Evolutionary conservation across 2,329 filamentous ascomycete genomes (phyloP), one percentile per base, ranked within the genome.

Genomic region (Alternaria ethzedia): DNA sequence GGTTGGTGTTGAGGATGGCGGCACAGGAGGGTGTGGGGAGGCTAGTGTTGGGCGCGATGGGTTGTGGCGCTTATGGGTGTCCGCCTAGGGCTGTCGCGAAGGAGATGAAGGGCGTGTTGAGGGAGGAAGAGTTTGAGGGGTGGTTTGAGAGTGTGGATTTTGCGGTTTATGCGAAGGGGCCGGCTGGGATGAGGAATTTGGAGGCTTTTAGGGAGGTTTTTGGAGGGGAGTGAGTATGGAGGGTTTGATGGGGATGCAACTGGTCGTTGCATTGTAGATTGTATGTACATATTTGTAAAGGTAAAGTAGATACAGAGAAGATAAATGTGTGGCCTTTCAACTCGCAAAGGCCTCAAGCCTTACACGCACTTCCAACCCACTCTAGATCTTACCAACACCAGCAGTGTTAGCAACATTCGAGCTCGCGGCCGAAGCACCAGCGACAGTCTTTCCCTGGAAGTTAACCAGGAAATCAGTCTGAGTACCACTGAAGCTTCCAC

Each of bases 31-130:
- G 68, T 0, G 61, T 71, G 5, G 72, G 59, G 11, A 72, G 41
- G 26, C 32, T 74, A 30, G 70, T 74, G 23, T 57, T 74, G 2
- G 71, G 71, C 1, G 70, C 70, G 1, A 74, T 74, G 68, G 70
- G 71, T 2, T 74, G 71, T 51, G 71, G 70, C 2, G 69, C 71
- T 15, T 74, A 71, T 55, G 41, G 60, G 6, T 74, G 69, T 50
- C 71, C 69, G n/a, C 66, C 69, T 6, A 44, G 17, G 17, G 59
- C 45, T 10, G 69, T 73, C 11, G 69, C 71, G 5, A 30, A 49
- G 20, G 59, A 49, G 66, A 71, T 74, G 69, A 74, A 68, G 51
- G 46, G 3, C 2, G 63, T 49, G 2, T 43, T 74, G 30, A 63
- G 63, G 12, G 54, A 30, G 10, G 61, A 71, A 0, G 70, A 73